A percentile compares a stretch with the other conserved stretches of the same genome.
These are phyloP conservation scores for Melampsora americana DNA, from an alignment of 1,284 basidiomycete genomes.

Conservation along the genomic window DNA sequence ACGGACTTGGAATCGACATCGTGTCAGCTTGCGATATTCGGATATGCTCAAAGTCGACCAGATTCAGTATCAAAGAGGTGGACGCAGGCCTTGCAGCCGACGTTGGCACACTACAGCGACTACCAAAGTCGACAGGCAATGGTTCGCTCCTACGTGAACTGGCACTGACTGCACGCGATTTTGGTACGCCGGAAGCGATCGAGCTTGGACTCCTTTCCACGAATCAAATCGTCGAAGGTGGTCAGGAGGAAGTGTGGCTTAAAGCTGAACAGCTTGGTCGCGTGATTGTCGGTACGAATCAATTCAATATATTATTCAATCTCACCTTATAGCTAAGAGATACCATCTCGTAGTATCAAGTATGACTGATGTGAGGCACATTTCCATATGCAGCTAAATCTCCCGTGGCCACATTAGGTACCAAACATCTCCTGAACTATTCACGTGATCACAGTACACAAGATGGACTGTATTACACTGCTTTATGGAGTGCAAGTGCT, in stretches of 20 bases:
- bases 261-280: constrained; percentile 33
- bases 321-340: constrained; percentile 70
- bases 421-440: constrained; percentile 68
- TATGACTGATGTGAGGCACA: neutral
- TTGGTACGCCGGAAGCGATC: constrained; percentile 68
- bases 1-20: constrained; percentile 74
- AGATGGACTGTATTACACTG: constrained; percentile 75
- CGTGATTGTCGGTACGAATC: constrained; percentile 44
- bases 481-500: constrained; percentile 66
- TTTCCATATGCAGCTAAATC: constrained; percentile 60
- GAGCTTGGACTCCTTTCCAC: constrained; percentile 66
- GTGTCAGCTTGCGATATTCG: constrained; percentile 77
- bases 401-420: constrained; percentile 73
- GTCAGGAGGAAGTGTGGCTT: constrained; percentile 59
- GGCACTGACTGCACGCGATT: constrained; percentile 71
- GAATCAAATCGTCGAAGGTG: constrained; percentile 69
- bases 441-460: constrained; percentile 61
- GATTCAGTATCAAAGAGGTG: constrained; percentile 82
- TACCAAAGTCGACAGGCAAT: constrained; percentile 78
- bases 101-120: constrained; percentile 78
- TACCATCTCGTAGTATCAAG: constrained; percentile 51
- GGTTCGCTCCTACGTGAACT: constrained; percentile 74
- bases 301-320: constrained; percentile 50
- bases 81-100: constrained; percentile 86
- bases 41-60: constrained; percentile 64